Conservation (phyloP, 2,329 filamentous ascomycete genomes). For the Aureobasidium sp. region DNA sequence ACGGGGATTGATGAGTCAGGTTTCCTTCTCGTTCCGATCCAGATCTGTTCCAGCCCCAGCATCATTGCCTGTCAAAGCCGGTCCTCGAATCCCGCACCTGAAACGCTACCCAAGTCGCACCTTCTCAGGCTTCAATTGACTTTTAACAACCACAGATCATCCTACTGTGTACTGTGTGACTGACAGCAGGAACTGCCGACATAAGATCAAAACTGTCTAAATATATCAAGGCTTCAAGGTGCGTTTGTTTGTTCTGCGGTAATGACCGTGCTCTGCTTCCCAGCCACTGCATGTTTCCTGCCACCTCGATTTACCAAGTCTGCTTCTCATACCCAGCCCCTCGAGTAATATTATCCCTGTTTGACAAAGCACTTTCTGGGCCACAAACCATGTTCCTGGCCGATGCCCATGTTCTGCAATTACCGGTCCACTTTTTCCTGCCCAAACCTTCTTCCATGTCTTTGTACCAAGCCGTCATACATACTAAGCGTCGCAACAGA, state of each 20-base stretch:
- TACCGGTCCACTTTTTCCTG: neutral
- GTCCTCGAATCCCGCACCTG: neutral
- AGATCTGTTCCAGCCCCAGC: slow-evolving; percentile 6
- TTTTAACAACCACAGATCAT: neutral
- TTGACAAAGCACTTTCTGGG: neutral
- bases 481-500: neutral
- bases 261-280: slow-evolving; percentile 12
- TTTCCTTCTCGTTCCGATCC: neutral
- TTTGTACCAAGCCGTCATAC: slow-evolving; percentile 4
- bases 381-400: neutral
- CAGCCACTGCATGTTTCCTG: slow-evolving; percentile 14
- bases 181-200: neutral
- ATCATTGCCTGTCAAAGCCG: neutral
- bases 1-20: slow-evolving; percentile 3
- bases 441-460: slow-evolving; percentile 13
- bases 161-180: neutral
- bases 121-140: slow-evolving; percentile 3
- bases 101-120: neutral
- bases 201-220: neutral
- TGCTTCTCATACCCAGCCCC: slow-evolving; percentile 9
- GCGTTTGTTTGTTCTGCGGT: slow-evolving; percentile 5
- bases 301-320: slow-evolving; percentile 6
- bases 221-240: slow-evolving; percentile 10
- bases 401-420: neutral
- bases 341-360: slow-evolving; percentile 10